Base-by-base conservation (phyloP, 345 rosid species). In the Hypericum androsaemum region DNA sequence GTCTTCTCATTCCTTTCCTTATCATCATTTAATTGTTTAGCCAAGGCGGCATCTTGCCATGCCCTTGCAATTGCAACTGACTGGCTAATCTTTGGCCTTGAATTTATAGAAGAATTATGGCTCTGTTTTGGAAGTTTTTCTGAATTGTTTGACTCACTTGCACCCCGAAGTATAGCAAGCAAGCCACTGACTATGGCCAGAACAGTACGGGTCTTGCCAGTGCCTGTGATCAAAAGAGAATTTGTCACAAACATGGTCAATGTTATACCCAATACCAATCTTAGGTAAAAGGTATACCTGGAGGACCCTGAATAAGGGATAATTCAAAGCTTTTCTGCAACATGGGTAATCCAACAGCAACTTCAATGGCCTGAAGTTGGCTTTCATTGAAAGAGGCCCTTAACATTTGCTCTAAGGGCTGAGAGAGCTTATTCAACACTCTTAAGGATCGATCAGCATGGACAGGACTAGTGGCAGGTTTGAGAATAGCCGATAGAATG, bases 301-400 rank as follows among this genome's bases (percentile, higher is more conserved):
- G 98, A 67, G 98, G 98, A 47, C 98, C 98, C 80, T 90, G 98
- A 65, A 90, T 82, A 50, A 90, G 98, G 55, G 96, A 84, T 60
- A 90, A 52, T 56, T 76, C 82, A 76, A 74, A 79, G 44, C 73
- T 81, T 52, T 78, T 79, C 67, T 72, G 64, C 47, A 64, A 42
- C 58, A 46, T 71, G 61, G 68, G 68, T 37, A 76, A 74, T 38
- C 88, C 77, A 59, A 80, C 65, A 53, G 86, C 80, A 67, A 60
- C 75, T 66, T 72, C 61, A 59, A 90, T 79, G 53, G 98, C 98
- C 63, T 79, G 87, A 59, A 90, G 78, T 50, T 90, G 98, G 64
- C 89, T 79, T 36, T 81, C 83, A 75, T 90, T 87, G 68, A 80
- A 90, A 39, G 98, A 87, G 56, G 86, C 72, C 69, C 68, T 80